Conservation (phyloP, 2,329 filamentous ascomycete genomes). For the Epichloe uncinata region DNA sequence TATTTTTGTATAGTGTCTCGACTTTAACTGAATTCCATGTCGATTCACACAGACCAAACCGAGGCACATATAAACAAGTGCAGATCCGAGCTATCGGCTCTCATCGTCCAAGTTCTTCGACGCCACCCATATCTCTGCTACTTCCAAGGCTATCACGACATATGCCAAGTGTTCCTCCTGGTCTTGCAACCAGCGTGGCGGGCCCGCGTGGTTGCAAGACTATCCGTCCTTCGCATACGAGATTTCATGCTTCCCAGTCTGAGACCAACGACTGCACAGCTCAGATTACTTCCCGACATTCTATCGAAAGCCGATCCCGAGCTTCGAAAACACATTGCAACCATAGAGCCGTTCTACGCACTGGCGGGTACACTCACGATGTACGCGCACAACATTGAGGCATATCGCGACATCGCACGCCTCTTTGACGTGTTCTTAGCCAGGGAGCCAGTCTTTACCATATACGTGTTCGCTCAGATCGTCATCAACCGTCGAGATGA, state of each 20-base stretch:
- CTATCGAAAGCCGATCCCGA: conserved; percentile 57
- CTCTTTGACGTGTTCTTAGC: conserved; percentile 89
- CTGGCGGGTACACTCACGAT: conserved; percentile 87
- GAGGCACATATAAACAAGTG: conserved; percentile 54
- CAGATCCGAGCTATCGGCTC: conserved; percentile 62
- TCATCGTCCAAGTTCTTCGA: conserved; percentile 73
- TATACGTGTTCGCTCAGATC: conserved; percentile 88
- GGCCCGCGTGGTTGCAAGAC: conserved; percentile 54
- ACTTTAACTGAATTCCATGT: background rate
- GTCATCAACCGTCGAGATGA: conserved; percentile 69
- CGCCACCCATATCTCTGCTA: conserved; percentile 76
- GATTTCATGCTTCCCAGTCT: conserved; percentile 96
- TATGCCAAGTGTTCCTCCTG: conserved; percentile 86
- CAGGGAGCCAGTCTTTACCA: conserved; percentile 70
- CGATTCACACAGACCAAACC: conserved; percentile 42
- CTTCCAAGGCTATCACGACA: conserved; percentile 98
- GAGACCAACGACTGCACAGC: conserved; percentile 65
- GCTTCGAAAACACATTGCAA: conserved; percentile 62
- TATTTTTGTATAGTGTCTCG: background rate
- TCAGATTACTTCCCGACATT: conserved; percentile 77
- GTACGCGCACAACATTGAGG: conserved; percentile 91
- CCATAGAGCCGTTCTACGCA: conserved; percentile 79
- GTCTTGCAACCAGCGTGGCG: conserved; percentile 57
- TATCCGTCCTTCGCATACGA: conserved; percentile 80
- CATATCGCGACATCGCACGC: conserved; percentile 75